phyloP scores from a whole-genome alignment of 2,329 filamentous ascomycete genomes.

The Zymoseptoria pseudotritici region DNA sequence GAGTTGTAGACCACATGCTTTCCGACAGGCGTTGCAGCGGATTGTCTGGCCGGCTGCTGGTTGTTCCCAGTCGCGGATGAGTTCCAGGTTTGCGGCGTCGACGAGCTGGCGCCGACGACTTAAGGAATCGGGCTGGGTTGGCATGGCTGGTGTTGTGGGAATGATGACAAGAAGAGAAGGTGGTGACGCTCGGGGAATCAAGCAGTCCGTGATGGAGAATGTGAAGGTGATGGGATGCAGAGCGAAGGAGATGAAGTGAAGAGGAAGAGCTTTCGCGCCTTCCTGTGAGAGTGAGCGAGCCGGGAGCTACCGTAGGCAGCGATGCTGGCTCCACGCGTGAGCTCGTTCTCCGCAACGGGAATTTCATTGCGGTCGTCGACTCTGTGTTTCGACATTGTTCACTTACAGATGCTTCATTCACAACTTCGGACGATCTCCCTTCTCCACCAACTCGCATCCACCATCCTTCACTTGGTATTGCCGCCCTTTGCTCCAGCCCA shows the following conservation, averaged over 20 bases:
- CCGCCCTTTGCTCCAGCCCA: conserved; percentile 65
- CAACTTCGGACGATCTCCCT: conserved; percentile 8
- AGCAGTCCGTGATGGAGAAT: background rate
- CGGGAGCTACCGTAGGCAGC: background rate
- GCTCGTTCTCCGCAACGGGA: no score
- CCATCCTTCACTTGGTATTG: conserved; percentile 63
- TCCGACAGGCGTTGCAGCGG: no score
- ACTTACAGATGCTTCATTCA: conserved; percentile 2
- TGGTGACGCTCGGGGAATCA: no score
- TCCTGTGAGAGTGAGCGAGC: background rate
- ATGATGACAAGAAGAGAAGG: no score
- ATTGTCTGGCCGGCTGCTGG: no score
- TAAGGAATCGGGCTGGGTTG: no score
- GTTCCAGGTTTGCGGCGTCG: no score
- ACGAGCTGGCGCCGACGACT: no score
- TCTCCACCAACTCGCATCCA: conserved; percentile 44
- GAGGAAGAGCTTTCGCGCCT: background rate
- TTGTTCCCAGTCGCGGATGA: no score
- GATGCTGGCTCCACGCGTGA: no score
- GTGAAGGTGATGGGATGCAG: background rate
- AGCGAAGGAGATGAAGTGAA: background rate
- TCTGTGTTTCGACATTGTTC: background rate
- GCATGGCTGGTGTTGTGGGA: no score
- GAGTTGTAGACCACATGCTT: no score
- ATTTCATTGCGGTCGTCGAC: background rate